A percentile compares a stretch with the other conserved stretches of the same genome.
These are phyloP conservation scores for Cardamine resedifolia DNA, from an alignment of 345 rosid genomes.

Conservation along the genomic window DNA sequence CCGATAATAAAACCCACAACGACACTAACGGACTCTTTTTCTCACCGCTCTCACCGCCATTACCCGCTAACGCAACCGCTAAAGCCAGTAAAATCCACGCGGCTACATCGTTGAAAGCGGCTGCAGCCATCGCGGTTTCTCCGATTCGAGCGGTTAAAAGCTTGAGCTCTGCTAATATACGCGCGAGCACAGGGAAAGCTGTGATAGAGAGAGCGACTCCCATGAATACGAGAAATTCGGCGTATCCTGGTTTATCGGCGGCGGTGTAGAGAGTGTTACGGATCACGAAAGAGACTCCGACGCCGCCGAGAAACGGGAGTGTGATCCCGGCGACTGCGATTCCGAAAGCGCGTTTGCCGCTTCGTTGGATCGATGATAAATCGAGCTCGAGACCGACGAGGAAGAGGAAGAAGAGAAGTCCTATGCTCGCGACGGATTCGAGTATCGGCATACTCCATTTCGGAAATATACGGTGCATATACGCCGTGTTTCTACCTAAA, in stretches of 20 bases:
- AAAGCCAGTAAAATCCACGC: constrained; percentile 84
- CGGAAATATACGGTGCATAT: constrained; percentile 55
- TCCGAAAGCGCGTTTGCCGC: constrained; percentile 64
- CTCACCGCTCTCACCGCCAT: constrained; percentile 43
- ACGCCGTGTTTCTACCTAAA: constrained; percentile 57
- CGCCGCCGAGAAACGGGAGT: constrained; percentile 65
- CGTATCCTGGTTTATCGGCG: constrained; percentile 54
- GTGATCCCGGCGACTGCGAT: constrained; percentile 76
- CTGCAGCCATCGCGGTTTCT: constrained; percentile 86
- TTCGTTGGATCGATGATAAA: constrained; percentile 57
- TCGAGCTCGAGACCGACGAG: constrained; percentile 91
- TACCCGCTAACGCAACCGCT: constrained; percentile 75
- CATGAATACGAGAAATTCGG: constrained; percentile 72
- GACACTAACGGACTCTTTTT: constrained; percentile 67
- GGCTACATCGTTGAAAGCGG: constrained; percentile 85
- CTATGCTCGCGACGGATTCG: constrained; percentile 77
- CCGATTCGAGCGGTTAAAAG: constrained; percentile 70
- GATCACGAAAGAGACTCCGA: constrained; percentile 63
- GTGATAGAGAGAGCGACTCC: constrained; percentile 96
- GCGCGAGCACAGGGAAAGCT: constrained; percentile 89
- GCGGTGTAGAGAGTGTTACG: constrained; percentile 44
- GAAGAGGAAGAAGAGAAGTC: constrained; percentile 87
- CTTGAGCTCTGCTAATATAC: constrained; percentile 87
- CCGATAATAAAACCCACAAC: constrained; percentile 72
- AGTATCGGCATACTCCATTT: constrained; percentile 70